Evolutionary conservation across 2,329 filamentous ascomycete species (phyloP), one percentile per base, ranked within the genome.

Genomic region (Ceratocystis variospora): DNA sequence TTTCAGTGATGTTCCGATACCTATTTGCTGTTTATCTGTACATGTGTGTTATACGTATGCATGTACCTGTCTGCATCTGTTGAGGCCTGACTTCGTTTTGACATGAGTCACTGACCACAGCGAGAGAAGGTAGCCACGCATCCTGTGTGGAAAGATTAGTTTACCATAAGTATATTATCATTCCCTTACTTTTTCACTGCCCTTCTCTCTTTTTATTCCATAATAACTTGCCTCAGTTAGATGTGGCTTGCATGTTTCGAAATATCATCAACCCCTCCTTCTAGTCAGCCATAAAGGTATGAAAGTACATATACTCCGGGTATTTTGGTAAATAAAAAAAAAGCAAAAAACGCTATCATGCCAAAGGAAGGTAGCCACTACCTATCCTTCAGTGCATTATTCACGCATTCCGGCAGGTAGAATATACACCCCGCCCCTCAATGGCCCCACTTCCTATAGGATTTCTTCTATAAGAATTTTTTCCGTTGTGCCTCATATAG

Each of bases 51-150:
- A 41, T 41, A 12, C 37, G 37, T 41, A 41, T 41, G 37, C 37
- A 31, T 31, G 28, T 31, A 31, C 53, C 53, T 25, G 53, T 31
- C 25, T 57, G 53, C 37, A 33, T 31, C 28, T 45, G 41, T 63
- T 63, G 61, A 63, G 61, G 61, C 61, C 61, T 63, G 44, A 46
- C 19, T 63, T 22, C 33, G 25, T 57, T 57, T 57, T 28, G 53
- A 22, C 22, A 28, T 57, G 53, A 57, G 53, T 57, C 53, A 57
- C 33, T 57, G 53, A n/a, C 22, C 25, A 31, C 53, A 31, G 53
- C 53, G 17, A 57, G 10, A n/a, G n/a, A 12, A 33, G 33, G 22
- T 31, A 6, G 53, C 19, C 53, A 57, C 53, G n/a, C 25, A 57
- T 22, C 12, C 8, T 15, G 10, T 55, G 22, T 28, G 12, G 50